Conservation (phyloP, 2,329 filamentous ascomycete genomes). For the Fusarium dlaminii region DNA sequence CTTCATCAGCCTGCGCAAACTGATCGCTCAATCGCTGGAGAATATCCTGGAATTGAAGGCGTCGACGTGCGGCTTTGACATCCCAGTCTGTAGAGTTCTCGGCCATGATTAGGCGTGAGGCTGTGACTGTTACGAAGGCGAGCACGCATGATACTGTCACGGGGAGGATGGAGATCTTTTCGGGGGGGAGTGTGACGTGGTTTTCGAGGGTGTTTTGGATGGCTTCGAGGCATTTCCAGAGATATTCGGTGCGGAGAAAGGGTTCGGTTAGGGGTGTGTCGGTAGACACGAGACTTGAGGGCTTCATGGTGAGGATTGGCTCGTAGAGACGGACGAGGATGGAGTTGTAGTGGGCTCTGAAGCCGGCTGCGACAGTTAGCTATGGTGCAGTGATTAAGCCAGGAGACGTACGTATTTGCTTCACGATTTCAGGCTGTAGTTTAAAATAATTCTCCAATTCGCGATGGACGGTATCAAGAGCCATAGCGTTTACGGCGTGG, state of each 20-base stretch:
- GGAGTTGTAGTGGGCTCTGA: slow-evolving; percentile 48
- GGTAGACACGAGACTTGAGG: slow-evolving; percentile 16
- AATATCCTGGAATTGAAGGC: slow-evolving; percentile 46
- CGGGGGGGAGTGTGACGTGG: slow-evolving; percentile 39
- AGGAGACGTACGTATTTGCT: slow-evolving; percentile 26
- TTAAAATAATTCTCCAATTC: slow-evolving; percentile 47
- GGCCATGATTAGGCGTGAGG: slow-evolving; percentile 49
- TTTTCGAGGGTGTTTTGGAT: slow-evolving; percentile 41
- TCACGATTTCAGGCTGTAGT: slow-evolving; percentile 33
- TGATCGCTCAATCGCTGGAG: slow-evolving; percentile 43
- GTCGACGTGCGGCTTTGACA: slow-evolving; percentile 43
- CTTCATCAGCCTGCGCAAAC: slow-evolving; percentile 46
- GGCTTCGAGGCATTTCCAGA: slow-evolving; percentile 51
- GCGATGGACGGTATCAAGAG: slow-evolving; percentile 44
- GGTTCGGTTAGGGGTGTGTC: slow-evolving; percentile 30
- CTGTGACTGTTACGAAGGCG: slow-evolving; percentile 49
- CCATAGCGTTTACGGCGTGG: slow-evolving; percentile 45
- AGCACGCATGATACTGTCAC: slow-evolving; percentile 44
- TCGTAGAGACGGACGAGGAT: slow-evolving; percentile 51
- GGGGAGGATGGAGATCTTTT: slow-evolving; percentile 44
- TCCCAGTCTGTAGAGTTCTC: slow-evolving; percentile 51
- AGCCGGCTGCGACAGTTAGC: slow-evolving; percentile 39
- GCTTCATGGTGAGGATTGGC: slow-evolving; percentile 46
- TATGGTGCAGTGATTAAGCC: fast-evolving
- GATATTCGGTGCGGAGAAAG: slow-evolving; percentile 46